A percentile compares a stretch with the other conserved stretches of the same genome.
These are phyloP conservation scores for Triglochin maritima DNA, from an alignment of 106 monocot species.

Conservation along the genomic window DNA sequence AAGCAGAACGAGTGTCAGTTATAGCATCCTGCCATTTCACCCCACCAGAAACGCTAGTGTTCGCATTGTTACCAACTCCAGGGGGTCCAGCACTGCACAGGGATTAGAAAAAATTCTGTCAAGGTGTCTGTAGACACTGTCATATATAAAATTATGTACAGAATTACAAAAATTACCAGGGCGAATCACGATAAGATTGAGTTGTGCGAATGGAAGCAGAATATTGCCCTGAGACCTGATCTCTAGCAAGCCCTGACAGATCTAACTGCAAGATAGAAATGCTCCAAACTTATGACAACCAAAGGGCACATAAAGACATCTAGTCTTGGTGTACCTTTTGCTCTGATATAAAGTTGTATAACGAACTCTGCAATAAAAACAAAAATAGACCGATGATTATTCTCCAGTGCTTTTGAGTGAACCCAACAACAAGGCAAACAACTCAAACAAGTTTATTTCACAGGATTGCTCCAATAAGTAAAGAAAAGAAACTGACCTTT, in stretches of 20 bases:
- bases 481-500: slow-evolving; percentile 27
- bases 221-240: slow-evolving; percentile 73
- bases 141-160: background rate
- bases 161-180: slow-evolving; percentile 19
- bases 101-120: background rate
- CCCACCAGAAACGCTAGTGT: slow-evolving; percentile 2
- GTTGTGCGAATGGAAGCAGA: slow-evolving; percentile 25
- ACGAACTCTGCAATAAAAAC: slow-evolving; percentile 55
- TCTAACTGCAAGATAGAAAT: slow-evolving; percentile 35
- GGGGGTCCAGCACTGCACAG: slow-evolving; percentile 8
- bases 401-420: too few relatives aligned
- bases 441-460: too few relatives aligned
- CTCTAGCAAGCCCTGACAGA: slow-evolving; percentile 55
- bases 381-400: background rate
- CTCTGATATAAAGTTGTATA: slow-evolving; percentile 78
- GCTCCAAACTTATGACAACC: background rate
- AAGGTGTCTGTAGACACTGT: background rate
- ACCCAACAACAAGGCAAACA: too few relatives aligned
- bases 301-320: background rate
- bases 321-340: slow-evolving; percentile 46
- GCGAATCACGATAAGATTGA: slow-evolving; percentile 10
- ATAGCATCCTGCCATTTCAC: slow-evolving; percentile 1
- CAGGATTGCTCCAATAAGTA: background rate
- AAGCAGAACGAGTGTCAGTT: too few relatives aligned
- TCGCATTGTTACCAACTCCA: background rate